A percentile compares a stretch with the other conserved stretches of the same genome.
phyloP scores from a whole-genome alignment of 768 basidiomycete species.

The Tulasnella calospora region DNA sequence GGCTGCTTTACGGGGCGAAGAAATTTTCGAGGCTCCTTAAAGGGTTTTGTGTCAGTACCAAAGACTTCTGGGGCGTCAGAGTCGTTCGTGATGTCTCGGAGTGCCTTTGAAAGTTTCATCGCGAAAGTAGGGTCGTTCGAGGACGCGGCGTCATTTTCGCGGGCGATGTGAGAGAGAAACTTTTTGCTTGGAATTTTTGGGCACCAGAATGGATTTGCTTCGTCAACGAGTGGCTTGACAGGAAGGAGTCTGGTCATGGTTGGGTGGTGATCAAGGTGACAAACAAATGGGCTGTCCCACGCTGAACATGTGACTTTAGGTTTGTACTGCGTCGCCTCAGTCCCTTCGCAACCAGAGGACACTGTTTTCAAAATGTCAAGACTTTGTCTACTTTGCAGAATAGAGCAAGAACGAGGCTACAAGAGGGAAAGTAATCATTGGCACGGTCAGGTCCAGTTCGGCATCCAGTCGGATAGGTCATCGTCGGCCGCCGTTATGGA shows the following conservation, averaged over 20 bases:
- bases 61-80: not conserved
- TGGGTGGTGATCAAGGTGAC: not conserved
- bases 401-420: not conserved
- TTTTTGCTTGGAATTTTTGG: not conserved
- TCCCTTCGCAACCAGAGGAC: not conserved
- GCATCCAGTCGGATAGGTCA: not conserved
- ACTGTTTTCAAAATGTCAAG: not conserved
- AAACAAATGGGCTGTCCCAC: not conserved
- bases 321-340: not conserved
- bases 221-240: not conserved
- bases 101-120: not conserved
- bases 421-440: not conserved
- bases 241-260: not conserved
- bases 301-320: not conserved
- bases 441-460: not conserved
- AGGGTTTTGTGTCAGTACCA: not conserved
- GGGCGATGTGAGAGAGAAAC: not conserved
- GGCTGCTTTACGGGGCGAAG: not conserved
- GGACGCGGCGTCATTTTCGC: not conserved
- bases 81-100: constrained; percentile 4
- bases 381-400: not conserved
- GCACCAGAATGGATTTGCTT: constrained; percentile 1
- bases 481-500: not conserved
- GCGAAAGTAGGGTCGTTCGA: not conserved
- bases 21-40: not conserved